Base-by-base conservation (phyloP, 768 basidiomycete species). In the Collybia mongolica region DNA sequence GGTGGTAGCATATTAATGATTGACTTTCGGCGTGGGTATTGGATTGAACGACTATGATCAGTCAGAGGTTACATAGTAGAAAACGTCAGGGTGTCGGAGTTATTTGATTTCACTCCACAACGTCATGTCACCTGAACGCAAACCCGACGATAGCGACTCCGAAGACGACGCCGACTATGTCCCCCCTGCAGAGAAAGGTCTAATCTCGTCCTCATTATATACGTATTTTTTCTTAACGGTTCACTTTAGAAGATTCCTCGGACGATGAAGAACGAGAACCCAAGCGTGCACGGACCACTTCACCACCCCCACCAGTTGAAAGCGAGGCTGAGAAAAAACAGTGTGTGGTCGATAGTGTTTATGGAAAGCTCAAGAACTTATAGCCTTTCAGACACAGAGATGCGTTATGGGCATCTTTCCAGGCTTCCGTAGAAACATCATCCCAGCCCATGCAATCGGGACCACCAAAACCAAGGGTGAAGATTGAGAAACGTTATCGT, bases 101-200 rank as follows among this genome's bases (percentile, higher is more conserved):
- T 32, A 14, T 14, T 11, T 32, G 32, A 52, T 15, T 29, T 39
- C 26, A 4, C 38, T 48, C 36, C 38, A 14, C 8, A 26, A 23
- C 39, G 53, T 37, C 29, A 56, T 59, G 50, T 51, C 56, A 8
- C 47, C 54, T 20, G 44, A 38, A 24, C 39, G 26, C 36, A 17
- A 29, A 17, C 32, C 39, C 24, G 61, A 74, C 49, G 80, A 80
- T 2, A 32, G 32, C 32, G 86, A 86, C 58, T 84, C 82, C 19
- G 86, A 86, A 58, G 80, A 84, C 52, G 85, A 86, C 56, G 73
- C 72, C n/a, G 88, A 90, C 64, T 90, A 86, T 48, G 72, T 83
- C 15, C 88, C 86, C 17, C 70, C 73, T 18, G 68, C 59, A 20
- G 69, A 76, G n/a, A 67, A 68, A 54, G 71, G 69, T 79, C 53